Evolutionary conservation across 2,329 filamentous ascomycete genomes (phyloP).

Genomic region (Penicillium sp.): DNA sequence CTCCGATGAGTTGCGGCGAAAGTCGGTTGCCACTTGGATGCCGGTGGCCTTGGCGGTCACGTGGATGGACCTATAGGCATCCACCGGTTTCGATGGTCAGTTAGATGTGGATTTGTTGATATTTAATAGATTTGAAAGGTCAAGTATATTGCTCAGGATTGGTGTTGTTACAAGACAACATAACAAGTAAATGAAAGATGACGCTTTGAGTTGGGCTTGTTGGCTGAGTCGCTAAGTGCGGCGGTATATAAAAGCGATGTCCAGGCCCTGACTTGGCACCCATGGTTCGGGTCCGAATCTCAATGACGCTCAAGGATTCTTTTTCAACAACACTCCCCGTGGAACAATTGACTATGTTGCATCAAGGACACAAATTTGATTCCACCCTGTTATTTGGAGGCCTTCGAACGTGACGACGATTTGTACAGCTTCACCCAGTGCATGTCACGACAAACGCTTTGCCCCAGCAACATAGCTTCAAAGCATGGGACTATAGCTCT

Average conservation of each 20-base stretch:
- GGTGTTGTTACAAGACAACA: not conserved
- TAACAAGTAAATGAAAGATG: not conserved
- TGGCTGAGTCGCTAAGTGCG: not conserved
- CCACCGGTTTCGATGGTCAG: not conserved
- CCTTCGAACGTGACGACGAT: not conserved
- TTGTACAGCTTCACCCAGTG: not conserved
- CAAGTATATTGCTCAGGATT: not conserved
- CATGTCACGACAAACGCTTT: not conserved
- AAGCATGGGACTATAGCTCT: not conserved
- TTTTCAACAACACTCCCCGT: not conserved
- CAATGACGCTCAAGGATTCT: not conserved
- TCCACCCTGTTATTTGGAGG: too few species aligned
- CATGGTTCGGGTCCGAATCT: not conserved
- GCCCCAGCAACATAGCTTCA: not conserved
- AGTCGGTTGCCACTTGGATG: conserved; percentile 29
- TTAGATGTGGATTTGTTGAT: not conserved
- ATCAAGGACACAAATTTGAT: not conserved
- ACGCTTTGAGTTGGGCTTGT: not conserved
- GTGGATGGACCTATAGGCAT: conserved; percentile 17
- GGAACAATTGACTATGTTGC: not conserved
- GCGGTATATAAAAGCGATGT: not conserved
- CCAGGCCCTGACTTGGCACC: not conserved
- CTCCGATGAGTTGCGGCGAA: conserved; percentile 34
- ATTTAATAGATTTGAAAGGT: not conserved
- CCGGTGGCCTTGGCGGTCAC: conserved; percentile 23